Base-by-base conservation (phyloP, 169 alveolate genomes). In the Eimeria maxima region DNA sequence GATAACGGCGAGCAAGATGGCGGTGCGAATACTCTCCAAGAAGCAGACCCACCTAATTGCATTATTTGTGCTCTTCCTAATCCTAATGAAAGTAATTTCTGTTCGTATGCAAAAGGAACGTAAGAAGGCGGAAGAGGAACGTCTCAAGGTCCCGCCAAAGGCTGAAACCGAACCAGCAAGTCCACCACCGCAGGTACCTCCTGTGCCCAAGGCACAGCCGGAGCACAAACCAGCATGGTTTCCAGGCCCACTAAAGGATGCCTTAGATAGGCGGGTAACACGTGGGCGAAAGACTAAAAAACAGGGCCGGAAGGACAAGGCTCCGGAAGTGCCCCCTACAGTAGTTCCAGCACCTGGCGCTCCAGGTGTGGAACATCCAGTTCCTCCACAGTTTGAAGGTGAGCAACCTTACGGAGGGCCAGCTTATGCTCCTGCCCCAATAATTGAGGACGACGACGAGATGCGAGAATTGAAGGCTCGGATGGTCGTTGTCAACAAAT, bases 381-480 rank as follows among this genome's bases (percentile, higher is more conserved):
- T 6, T 53, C 83, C 50, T 42, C 50, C 83, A 33, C n/a, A 8
- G 2, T 1, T 18, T 14, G 83, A 4, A 4, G 3, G 11, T 20
- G 53, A 10, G 29, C 83, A 29, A 2, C 53, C 83, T 14, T 11
- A 18, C 27, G 83, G 20, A 5, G 29, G 0, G 55, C 83, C 55
- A 73, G 83, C 5, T 22, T 2, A 3, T 4, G 33, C 2, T 4
- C 33, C 50, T 73, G 53, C 3, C 29, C 33, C 18, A 53, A 4
- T 4, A 38, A 3, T 11, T 4, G 55, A 38, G 10, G 83, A 73
- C 8, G 83, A 73, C 11, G 83, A 3, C 27, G 53, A 33, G n/a
- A 16, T 73, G 83, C 83, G 16, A 73, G 83, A 73, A 38, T 13
- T 73, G 55, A 33, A 55, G 55, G 83, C n/a, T 38, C 83, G 53